A percentile compares a stretch with the other conserved stretches of the same genome.
phyloP scores from a whole-genome alignment of 2,329 filamentous ascomycete species.

The Claviceps sp. region DNA sequence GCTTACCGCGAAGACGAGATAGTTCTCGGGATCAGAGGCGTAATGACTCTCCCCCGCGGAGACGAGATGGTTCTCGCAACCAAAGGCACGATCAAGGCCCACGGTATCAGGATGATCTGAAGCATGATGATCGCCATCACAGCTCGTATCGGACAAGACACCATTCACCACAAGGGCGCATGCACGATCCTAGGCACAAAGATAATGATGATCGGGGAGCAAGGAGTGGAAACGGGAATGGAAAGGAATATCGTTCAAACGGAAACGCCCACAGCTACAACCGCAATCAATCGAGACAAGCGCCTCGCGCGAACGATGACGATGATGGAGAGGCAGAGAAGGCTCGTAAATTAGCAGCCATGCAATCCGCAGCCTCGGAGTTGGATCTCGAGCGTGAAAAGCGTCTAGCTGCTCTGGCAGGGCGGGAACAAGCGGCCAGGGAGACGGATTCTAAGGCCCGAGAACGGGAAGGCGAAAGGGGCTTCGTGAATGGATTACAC shows the following conservation, averaged over 20 bases:
- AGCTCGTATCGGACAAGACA: background rate
- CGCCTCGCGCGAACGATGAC: constrained; percentile 3
- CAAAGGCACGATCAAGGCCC: constrained; percentile 3
- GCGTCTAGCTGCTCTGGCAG: constrained; percentile 52
- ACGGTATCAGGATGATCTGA: background rate
- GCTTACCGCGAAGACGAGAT: no score
- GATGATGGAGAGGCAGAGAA: constrained; percentile 40
- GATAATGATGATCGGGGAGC: background rate
- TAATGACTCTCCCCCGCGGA: constrained; percentile 4
- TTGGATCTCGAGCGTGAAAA: constrained; percentile 58
- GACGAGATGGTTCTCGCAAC: no score
- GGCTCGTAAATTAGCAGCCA: constrained; percentile 55
- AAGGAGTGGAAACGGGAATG: background rate
- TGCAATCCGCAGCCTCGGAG: constrained; percentile 57
- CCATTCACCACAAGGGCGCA: constrained; percentile 7
- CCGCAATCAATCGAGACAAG: background rate
- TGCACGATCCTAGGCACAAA: constrained; percentile 2
- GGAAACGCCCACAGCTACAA: constrained; percentile 8
- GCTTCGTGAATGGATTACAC: constrained; percentile 52
- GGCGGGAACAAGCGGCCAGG: constrained; percentile 47
- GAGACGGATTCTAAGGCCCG: constrained; percentile 55
- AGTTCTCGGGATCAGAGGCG: constrained; percentile 8
- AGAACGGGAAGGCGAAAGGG: constrained; percentile 47
- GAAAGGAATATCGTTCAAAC: constrained; percentile 3
- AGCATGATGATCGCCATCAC: background rate